Evolutionary conservation across 2,329 filamentous ascomycete species (phyloP), one percentile per base, ranked within the genome.

Genomic region (Curvularia spicifera): DNA sequence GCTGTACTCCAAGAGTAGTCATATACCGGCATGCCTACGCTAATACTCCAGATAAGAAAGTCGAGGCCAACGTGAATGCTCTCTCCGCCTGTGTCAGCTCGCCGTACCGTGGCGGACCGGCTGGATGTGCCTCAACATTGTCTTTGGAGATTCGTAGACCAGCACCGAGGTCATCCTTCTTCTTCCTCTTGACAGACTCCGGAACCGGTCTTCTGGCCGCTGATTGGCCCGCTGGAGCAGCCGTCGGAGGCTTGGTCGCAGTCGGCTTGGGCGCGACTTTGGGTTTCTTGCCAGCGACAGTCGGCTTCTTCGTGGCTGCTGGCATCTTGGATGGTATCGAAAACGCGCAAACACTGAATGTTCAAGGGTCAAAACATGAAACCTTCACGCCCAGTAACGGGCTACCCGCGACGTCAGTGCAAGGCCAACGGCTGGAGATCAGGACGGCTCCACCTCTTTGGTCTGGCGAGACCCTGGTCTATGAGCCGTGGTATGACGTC

Each of bases 11-110:
- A 10, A 20, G 7, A 12, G 37, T 5, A 31, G 29, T 1, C 29
- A 9, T 20, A 9, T 37, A 37, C 15, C 12, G 49, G 20, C 29
- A 22, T 61, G 61, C 76, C 67, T 75, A 79, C 71, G 81, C 81
- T 67, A 83, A 67, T 57, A 82, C 73, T 33, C 81, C 81, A 29
- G 80, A 82, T 57, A 83, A 63, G 63, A 83, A 82, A 3, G 80
- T 83, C 50, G 81, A 82, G 9, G 79, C 80, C 37, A 81, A 75
- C 28, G 80, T 81, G 60, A 83, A 82, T 15, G 80, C 81, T 40
- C 81, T 73, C 66, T 83, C 81, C 26, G 80, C 80, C 66, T 82
- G 80, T 18, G 78, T 79, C 63, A 82, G 71, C 33, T 77, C 72
- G 56, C 80, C 80, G 79, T 82, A 79, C 57, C 75, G 74, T 22